Evolutionary conservation across 2,329 filamentous ascomycete species (phyloP), one percentile per base, ranked within the genome.

Genomic region (Ophiognomonia clavigignenti-juglandacearum): DNA sequence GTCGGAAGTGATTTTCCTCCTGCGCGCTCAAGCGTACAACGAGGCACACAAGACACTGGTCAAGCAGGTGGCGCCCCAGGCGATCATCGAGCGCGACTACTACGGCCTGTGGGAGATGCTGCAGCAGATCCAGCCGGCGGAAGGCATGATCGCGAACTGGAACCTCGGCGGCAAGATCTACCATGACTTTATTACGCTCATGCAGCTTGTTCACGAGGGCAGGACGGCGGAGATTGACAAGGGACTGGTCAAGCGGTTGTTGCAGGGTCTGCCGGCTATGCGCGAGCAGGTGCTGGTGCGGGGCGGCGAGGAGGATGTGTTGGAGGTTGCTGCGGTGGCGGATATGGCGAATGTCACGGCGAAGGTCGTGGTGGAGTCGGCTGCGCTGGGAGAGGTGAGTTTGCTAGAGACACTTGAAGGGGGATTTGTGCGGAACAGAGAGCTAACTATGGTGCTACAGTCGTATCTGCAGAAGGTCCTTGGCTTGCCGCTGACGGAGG

Each of bases 21-120:
- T 97, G 50, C 81, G 82, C 40, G 92, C 90, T 2, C 77, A 79
- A 32, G 82, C 87, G 35, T 86, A 83, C 65, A 74, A 81, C 24
- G 88, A 93, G 61, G 93, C 93, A 0, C 93, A 97, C 66, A 78
- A 82, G 23, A 88, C 92, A 1, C 84, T 98, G 45, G 80, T 86
- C 51, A 80, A 81, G 53, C 78, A 85, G 54, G 90, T 97, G 24
- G 93, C 88, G 0, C 93, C 93, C 0, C 74, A 77, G 23, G 82
- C 88, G 10, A 78, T 98, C 53, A 86, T 98, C 51, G 86, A 88
- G 60, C 83, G 85, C 36, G 85, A 96, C 62, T 92, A 88, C 58
- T 75, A 78, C 18, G 76, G 75, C 2, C 71, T 97, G 1, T 77
- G 80, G 34, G 71, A 76, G 26, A 72, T 96, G 32, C 76, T 97